Evolutionary conservation across 192 early-diverging fungal genomes (phyloP).

Genomic region (Gonapodya prolifera): DNA sequence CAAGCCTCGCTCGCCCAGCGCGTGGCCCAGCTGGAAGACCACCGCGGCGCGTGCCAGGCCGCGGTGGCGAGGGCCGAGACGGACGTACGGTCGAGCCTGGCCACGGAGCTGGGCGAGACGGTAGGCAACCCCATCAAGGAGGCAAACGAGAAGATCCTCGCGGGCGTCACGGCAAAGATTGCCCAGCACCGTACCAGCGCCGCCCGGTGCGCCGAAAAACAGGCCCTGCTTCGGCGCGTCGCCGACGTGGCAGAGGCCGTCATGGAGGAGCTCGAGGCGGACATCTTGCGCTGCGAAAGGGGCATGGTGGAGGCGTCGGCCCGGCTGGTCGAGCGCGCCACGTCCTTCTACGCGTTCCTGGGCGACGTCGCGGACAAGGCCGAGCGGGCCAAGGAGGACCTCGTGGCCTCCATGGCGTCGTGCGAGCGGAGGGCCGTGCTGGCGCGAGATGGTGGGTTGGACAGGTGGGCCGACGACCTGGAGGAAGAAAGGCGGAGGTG

Average conservation of each 20-base stretch:
- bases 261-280: neutral
- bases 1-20: neutral
- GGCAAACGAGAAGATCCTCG: neutral
- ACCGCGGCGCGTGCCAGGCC: neutral
- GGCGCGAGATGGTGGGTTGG: neutral
- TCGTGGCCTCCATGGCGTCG: neutral
- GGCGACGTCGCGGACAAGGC: neutral
- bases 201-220: neutral
- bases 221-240: neutral
- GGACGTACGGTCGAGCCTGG: neutral
- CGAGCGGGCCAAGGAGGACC: neutral
- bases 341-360: neutral
- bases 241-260: neutral
- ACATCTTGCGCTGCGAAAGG: neutral
- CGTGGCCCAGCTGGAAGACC: neutral
- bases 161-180: neutral
- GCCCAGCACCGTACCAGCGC: neutral
- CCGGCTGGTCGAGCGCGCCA: neutral
- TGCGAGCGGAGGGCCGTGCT: neutral
- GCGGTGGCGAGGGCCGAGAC: neutral
- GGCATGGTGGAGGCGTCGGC: neutral
- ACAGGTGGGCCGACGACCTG: neutral
- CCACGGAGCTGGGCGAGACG: neutral
- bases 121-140: neutral
- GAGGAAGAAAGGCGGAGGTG: neutral